A percentile compares a stretch with the other conserved stretches of the same genome.
phyloP scores from a whole-genome alignment of 805 yeast species.

The Suhomyces xylopsoci region DNA sequence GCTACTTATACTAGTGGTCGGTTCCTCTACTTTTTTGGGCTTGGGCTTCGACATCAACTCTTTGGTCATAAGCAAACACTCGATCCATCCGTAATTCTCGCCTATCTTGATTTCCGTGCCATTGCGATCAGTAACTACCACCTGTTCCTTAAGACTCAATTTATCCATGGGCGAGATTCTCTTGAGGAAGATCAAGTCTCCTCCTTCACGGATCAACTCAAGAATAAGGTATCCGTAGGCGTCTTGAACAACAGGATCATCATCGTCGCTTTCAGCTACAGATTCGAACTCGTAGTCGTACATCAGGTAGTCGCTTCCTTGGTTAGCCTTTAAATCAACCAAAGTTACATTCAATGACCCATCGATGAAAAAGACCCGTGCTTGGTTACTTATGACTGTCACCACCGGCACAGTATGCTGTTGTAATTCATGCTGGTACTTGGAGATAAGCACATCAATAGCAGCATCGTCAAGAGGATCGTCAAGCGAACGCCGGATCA shows the following conservation, averaged over 20 bases:
- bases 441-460: constrained; percentile 31
- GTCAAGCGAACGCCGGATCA: constrained; percentile 14
- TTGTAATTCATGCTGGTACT: constrained; percentile 19
- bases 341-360: constrained; percentile 30
- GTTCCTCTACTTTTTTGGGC: neutral
- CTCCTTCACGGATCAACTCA: constrained; percentile 52
- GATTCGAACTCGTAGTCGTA: constrained; percentile 71
- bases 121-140: constrained; percentile 25
- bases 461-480: constrained; percentile 26
- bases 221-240: constrained; percentile 61
- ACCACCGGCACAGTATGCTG: constrained; percentile 28
- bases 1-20: neutral
- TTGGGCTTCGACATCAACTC: constrained; percentile 32
- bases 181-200: constrained; percentile 54
- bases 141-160: constrained; percentile 20
- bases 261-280: constrained; percentile 12
- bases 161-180: constrained; percentile 36
- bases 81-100: constrained; percentile 59
- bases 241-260: constrained; percentile 28
- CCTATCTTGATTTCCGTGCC: constrained; percentile 41
- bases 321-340: constrained; percentile 41
- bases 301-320: constrained; percentile 57
- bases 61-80: constrained; percentile 64
- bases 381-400: constrained; percentile 38
- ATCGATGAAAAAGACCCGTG: constrained; percentile 41